A percentile compares a stretch with the other conserved stretches of the same genome.
phyloP scores from a whole-genome alignment of 139 green algal genomes.

The Coelastrella sp. region DNA sequence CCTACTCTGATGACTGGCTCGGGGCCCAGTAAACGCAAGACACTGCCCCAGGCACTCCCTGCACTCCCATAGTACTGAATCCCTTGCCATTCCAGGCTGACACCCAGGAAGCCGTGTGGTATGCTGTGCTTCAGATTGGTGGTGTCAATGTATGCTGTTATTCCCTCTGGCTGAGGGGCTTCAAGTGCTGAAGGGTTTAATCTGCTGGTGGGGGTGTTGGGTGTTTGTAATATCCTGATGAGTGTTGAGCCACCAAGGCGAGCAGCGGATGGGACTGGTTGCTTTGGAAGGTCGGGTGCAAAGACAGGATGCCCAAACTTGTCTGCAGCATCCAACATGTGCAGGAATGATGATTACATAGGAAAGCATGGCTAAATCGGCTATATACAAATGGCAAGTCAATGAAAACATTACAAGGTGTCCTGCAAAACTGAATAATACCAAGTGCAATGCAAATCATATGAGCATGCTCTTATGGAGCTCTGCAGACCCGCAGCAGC shows the following conservation, averaged over 20 bases:
- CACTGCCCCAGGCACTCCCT: not conserved
- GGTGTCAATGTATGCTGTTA: not conserved
- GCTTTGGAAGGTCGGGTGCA: not conserved
- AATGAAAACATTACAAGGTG: too few relatives aligned
- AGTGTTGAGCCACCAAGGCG: not conserved
- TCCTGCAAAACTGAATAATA: too few relatives aligned
- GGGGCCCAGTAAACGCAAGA: conserved; percentile 1
- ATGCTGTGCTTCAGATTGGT: not conserved
- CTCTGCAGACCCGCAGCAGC: too few relatives aligned
- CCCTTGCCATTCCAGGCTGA: conserved; percentile 13
- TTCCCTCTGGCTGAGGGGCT: not conserved
- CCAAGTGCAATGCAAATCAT: too few relatives aligned
- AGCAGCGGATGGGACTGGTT: not conserved
- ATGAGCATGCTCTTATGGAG: too few relatives aligned
- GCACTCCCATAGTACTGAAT: conserved; percentile 18
- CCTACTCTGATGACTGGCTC: conserved; percentile 15
- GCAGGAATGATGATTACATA: too few relatives aligned
- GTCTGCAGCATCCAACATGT: not conserved
- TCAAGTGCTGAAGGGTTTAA: too few relatives aligned
- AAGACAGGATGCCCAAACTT: conserved; percentile 6
- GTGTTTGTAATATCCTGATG: not conserved
- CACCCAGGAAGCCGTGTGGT: conserved; percentile 15
- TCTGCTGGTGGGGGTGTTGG: not conserved
- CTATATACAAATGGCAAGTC: too few relatives aligned
- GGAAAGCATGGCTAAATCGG: too few relatives aligned